Conservation (phyloP, 2,329 filamentous ascomycete species). For the Cladobotryum protrusum region DNA sequence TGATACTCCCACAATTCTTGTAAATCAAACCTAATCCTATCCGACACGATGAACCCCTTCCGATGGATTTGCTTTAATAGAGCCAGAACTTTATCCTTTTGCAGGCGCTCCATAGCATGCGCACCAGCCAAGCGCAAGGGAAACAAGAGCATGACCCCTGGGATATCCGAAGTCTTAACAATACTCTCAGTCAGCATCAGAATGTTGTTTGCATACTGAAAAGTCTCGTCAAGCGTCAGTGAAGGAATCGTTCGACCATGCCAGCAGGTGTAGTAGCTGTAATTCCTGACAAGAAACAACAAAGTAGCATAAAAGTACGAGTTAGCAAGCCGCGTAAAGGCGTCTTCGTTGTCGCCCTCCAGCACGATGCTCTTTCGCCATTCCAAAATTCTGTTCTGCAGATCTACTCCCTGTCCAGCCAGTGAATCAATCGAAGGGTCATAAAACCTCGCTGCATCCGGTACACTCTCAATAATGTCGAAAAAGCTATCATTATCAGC, state of each 20-base stretch:
- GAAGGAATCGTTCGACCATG: constrained; percentile 3
- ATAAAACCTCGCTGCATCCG: background rate
- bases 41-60: constrained; percentile 20
- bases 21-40: constrained; percentile 18
- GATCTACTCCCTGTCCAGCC: constrained; percentile 5
- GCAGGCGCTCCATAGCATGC: background rate
- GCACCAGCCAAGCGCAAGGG: constrained; percentile 20
- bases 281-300: constrained; percentile 20
- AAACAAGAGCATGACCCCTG: constrained; percentile 18
- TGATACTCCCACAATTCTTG: constrained; percentile 16
- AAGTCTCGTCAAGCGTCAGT: constrained; percentile 1
- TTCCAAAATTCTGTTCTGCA: constrained; percentile 2
- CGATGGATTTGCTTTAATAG: constrained; percentile 13
- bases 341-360: background rate
- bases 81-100: background rate
- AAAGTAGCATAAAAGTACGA: constrained; percentile 14
- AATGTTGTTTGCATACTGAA: constrained; percentile 5
- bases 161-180: constrained; percentile 11
- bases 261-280: constrained; percentile 19
- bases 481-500: constrained; percentile 15
- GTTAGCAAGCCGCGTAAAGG: constrained; percentile 8
- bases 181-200: background rate
- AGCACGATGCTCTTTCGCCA: background rate
- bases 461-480: constrained; percentile 11
- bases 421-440: constrained; percentile 8